Evolutionary conservation across 2,329 filamentous ascomycete species (phyloP).

Genomic region (Lecanicillium sp.): DNA sequence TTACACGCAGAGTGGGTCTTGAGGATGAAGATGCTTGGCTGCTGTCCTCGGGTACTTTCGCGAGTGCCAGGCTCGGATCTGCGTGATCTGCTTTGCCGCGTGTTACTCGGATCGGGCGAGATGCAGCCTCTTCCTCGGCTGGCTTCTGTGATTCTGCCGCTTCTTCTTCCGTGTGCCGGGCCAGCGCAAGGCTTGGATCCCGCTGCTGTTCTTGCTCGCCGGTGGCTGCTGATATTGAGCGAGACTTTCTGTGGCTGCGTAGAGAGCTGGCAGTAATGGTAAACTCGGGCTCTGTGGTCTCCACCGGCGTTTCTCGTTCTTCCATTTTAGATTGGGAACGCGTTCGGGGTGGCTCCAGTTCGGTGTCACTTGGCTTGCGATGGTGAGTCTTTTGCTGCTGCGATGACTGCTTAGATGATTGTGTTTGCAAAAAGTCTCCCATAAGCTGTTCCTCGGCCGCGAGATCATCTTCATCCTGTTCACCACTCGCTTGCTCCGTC

Average conservation of each 20-base stretch:
- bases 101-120: constrained; percentile 16
- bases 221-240: constrained; percentile 1
- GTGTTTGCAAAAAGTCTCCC: constrained; percentile 18
- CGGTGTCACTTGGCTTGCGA: constrained; percentile 6
- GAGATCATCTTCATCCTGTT: constrained; percentile 5
- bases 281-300: neutral
- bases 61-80: constrained; percentile 18
- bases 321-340: constrained; percentile 11
- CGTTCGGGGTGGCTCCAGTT: constrained; percentile 4
- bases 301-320: constrained; percentile 9
- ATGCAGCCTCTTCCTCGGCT: constrained; percentile 12
- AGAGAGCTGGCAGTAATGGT: neutral
- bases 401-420: constrained; percentile 16
- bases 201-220: neutral
- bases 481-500: neutral
- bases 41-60: constrained; percentile 8
- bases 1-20: constrained; percentile 15
- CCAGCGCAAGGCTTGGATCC: constrained; percentile 21
- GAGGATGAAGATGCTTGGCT: neutral
- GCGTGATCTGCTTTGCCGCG: constrained; percentile 17
- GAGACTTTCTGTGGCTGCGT: constrained; percentile 4
- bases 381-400: constrained; percentile 4
- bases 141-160: constrained; percentile 3
- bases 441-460: constrained; percentile 20
- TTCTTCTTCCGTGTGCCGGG: neutral